phyloP scores from a whole-genome alignment of 1,284 basidiomycete species.

The Tranzscheliella williamsii region DNA sequence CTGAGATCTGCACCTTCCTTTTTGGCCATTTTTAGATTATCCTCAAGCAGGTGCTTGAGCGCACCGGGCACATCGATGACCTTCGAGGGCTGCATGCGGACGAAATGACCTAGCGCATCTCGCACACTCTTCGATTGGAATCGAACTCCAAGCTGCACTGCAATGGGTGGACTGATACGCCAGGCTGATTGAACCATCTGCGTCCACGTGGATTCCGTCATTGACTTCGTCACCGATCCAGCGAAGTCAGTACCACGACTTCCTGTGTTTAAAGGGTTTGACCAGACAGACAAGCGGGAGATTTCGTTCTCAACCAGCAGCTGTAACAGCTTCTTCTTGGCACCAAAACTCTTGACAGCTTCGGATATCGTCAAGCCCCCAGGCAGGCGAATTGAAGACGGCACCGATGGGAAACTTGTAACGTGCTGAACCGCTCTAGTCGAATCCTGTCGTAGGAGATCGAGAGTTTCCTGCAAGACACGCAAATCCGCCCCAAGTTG shows the following conservation, averaged over 20 bases:
- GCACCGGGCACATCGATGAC: slow-evolving; percentile 79
- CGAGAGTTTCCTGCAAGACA: slow-evolving; percentile 79
- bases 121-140: slow-evolving; percentile 73
- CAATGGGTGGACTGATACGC: slow-evolving; percentile 80
- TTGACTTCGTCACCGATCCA: slow-evolving; percentile 61
- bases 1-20: slow-evolving; percentile 61
- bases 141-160: slow-evolving; percentile 80
- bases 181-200: slow-evolving; percentile 75
- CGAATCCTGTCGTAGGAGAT: slow-evolving; percentile 74
- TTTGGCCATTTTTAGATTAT: slow-evolving; percentile 73
- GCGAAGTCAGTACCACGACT: slow-evolving; percentile 64
- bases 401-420: slow-evolving; percentile 42
- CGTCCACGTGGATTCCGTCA: slow-evolving; percentile 71
- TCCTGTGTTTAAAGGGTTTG: slow-evolving; percentile 77
- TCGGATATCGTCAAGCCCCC: slow-evolving; percentile 40
- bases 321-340: slow-evolving; percentile 64
- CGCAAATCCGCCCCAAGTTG: slow-evolving; percentile 87
- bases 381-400: slow-evolving; percentile 31
- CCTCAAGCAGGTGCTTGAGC: slow-evolving; percentile 77
- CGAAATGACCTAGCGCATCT: slow-evolving; percentile 74
- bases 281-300: slow-evolving; percentile 82
- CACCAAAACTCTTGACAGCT: slow-evolving; percentile 19
- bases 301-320: slow-evolving; percentile 90
- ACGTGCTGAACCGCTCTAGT: slow-evolving; percentile 65
- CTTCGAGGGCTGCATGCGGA: slow-evolving; percentile 73